Conservation (phyloP, 352 stramenopile genomes). For the Phytopythium cucurbitacearum region DNA sequence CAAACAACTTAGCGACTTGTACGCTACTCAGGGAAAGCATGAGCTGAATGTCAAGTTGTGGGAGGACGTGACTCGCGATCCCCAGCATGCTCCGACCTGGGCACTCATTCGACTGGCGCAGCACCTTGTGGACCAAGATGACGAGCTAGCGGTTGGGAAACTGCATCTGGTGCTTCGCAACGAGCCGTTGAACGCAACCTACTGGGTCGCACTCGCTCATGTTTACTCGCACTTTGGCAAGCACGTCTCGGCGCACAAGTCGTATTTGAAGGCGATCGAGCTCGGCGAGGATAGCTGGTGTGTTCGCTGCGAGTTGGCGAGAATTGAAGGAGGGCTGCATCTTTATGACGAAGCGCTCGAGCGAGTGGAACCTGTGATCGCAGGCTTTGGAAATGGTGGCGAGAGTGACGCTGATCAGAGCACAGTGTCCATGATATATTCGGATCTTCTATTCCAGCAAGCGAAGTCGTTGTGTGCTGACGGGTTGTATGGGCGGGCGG, state of each 20-base stretch:
- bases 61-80: slow-evolving; percentile 53
- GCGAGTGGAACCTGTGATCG: slow-evolving; percentile 45
- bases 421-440: slow-evolving; percentile 53
- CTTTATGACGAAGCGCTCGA: slow-evolving; percentile 69
- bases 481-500: slow-evolving; percentile 66
- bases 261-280: slow-evolving; percentile 73
- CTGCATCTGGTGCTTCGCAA: slow-evolving; percentile 75
- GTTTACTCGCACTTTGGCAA: slow-evolving; percentile 82
- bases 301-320: slow-evolving; percentile 71
- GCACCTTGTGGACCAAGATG: slow-evolving; percentile 54
- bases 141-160: slow-evolving; percentile 63
- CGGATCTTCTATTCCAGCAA: slow-evolving; percentile 71
- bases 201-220: slow-evolving; percentile 76
- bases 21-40: slow-evolving; percentile 54
- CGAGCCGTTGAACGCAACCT: slow-evolving; percentile 49
- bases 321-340: slow-evolving; percentile 67
- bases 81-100: slow-evolving; percentile 65
- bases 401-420: slow-evolving; percentile 16
- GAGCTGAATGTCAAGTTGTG: slow-evolving; percentile 68
- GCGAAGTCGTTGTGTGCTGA: slow-evolving; percentile 72
- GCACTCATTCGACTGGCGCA: slow-evolving; percentile 68
- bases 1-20: slow-evolving; percentile 60
- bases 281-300: slow-evolving; percentile 64
- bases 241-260: slow-evolving; percentile 70
- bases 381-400: slow-evolving; percentile 5